Conservation (phyloP, 768 basidiomycete species). For the Tulasnella sp. region DNA sequence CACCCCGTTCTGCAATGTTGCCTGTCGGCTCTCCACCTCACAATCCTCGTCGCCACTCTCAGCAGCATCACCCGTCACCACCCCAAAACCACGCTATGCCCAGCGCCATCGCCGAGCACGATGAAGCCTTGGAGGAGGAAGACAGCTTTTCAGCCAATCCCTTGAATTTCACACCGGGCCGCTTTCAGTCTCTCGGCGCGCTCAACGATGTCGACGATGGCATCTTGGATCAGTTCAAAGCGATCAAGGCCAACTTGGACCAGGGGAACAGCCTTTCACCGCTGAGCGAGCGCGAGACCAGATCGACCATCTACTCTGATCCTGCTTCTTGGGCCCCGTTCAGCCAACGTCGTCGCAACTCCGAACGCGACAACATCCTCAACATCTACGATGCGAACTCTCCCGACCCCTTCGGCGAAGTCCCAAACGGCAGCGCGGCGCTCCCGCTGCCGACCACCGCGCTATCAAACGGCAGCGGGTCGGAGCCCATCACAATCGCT, state of each 20-base stretch:
- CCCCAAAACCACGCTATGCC: neutral
- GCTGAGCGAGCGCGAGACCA: neutral
- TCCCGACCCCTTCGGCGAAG: neutral
- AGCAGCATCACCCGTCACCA: neutral
- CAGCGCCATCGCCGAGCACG: neutral
- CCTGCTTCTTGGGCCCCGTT: neutral
- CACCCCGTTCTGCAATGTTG: neutral
- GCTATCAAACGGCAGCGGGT: neutral
- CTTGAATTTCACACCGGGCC: neutral
- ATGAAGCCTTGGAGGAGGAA: neutral
- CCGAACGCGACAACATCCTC: neutral
- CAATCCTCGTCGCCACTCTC: neutral
- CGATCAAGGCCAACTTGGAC: neutral
- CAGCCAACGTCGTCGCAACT: neutral
- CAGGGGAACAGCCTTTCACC: slow-evolving; percentile 1
- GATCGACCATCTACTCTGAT: neutral
- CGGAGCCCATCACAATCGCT: neutral
- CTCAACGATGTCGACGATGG: neutral
- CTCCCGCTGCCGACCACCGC: neutral
- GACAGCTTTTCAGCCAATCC: neutral
- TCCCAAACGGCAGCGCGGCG: neutral
- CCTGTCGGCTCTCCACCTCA: neutral
- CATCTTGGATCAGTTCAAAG: neutral
- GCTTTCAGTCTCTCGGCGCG: neutral
- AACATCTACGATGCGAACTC: neutral